Evolutionary conservation across 2,329 filamentous ascomycete species (phyloP).

Genomic region (Sphaerulina musiva): DNA sequence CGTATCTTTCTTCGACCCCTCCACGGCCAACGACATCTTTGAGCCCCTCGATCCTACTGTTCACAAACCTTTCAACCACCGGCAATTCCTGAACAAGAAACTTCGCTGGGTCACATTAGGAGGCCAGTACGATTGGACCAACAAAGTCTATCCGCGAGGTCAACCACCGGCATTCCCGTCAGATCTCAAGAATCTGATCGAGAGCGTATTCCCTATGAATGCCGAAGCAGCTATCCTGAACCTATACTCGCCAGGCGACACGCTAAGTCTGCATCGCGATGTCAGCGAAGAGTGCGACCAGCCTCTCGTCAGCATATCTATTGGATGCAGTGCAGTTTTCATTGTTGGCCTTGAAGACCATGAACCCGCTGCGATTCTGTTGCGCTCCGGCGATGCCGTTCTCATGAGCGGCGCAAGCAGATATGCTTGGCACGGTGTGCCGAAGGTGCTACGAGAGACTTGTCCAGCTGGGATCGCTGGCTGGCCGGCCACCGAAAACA

Average conservation of each 20-base stretch:
- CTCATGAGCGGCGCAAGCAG: conserved; percentile 79
- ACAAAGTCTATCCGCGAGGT: conserved; percentile 69
- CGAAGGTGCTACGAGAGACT: conserved; percentile 55
- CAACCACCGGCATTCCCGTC: conserved; percentile 64
- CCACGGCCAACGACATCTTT: conserved; percentile 28
- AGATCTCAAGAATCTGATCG: conserved; percentile 64
- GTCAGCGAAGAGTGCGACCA: conserved; percentile 77
- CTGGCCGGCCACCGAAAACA: conserved; percentile 58
- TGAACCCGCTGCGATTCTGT: conserved; percentile 47
- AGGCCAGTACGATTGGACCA: conserved; percentile 94
- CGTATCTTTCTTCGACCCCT: conserved; percentile 52
- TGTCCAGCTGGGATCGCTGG: conserved; percentile 67
- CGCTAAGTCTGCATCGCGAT: conserved; percentile 86
- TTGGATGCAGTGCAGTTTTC: conserved; percentile 87
- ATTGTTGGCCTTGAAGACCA: conserved; percentile 62
- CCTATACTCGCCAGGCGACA: conserved; percentile 84
- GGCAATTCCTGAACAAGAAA: conserved; percentile 67
- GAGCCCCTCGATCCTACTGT: conserved; percentile 61
- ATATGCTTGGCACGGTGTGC: conserved; percentile 93
- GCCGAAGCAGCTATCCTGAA: conserved; percentile 92
- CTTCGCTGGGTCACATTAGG: conserved; percentile 92
- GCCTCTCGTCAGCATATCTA: conserved; percentile 75
- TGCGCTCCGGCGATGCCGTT: conserved; percentile 80
- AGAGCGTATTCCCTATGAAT: conserved; percentile 66
- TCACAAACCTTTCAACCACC: conserved; percentile 67